Base-by-base conservation (phyloP, 2,329 filamentous ascomycete species). In the Aspergillus ibericus region DNA sequence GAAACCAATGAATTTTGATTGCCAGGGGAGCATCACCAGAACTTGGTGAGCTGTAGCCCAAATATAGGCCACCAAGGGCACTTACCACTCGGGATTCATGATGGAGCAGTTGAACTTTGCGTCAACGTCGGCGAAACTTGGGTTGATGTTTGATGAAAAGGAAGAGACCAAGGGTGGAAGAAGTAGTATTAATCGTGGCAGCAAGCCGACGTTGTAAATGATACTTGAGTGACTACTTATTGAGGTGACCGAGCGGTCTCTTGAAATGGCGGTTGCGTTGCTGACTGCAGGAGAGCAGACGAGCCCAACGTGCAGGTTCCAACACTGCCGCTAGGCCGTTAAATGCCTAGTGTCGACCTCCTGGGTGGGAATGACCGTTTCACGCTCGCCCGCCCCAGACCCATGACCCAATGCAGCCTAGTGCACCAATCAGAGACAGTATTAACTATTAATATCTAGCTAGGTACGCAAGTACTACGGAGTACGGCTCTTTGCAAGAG, bases 61-160 rank as follows among this genome's bases (percentile, higher is more conserved):
- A 44, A 40, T 53, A 40, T 42, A 56, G 60, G 57, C 47, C 44
- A 54, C 53, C 36, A 57, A 58, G 44, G 50, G 54, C 55, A 73
- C 78, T 71, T 73, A 80, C 78, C 70, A 80, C 78, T 80, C 78
- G 64, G 78, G 78, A 70, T 80, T 80, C 78, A 80, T 80, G 69
- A 68, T 78, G 77, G 66, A 63, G 50, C 51, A 52, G 42, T 59
- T 50, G 38, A 29, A 50, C 32, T 44, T 48, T 48, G 48, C 59
- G 62, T 58, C 42, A 44, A 42, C 29, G 35, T 49, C 49, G 29
- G 47, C 25, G 27, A 58, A 46, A 38, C 25, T n/a, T 4, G 16
- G 48, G 27, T 6, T 38, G 29, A 27, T 58, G 27, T 53, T 53
- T 27, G 25, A 29, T 48, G 25, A 13, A 40, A 35, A 40, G 25